Percentiles rank a stretch among this genome's conserved stretches.
phyloP scores from a whole-genome alignment of 805 yeast genomes.

The Candida vartiovaarae region DNA sequence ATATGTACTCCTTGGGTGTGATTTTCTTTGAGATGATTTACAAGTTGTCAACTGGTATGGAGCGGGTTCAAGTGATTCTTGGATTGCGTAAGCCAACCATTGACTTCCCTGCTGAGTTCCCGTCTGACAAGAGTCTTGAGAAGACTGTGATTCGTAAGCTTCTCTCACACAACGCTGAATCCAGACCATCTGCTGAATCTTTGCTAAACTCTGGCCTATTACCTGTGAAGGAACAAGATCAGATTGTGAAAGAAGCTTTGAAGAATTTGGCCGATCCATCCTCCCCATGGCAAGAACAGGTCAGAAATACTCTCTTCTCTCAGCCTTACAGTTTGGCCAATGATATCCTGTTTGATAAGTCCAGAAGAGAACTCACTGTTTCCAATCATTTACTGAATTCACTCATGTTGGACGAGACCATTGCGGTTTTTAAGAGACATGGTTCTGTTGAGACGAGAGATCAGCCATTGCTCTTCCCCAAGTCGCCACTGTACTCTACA shows the following conservation, averaged over 20 bases:
- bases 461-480: slow-evolving; percentile 71
- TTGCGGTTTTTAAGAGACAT: slow-evolving; percentile 62
- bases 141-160: slow-evolving; percentile 58
- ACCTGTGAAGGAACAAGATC: slow-evolving; percentile 87
- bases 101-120: slow-evolving; percentile 67
- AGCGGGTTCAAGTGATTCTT: slow-evolving; percentile 68
- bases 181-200: slow-evolving; percentile 74
- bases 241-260: slow-evolving; percentile 80
- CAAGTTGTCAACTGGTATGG: slow-evolving; percentile 87
- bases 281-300: slow-evolving; percentile 92
- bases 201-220: slow-evolving; percentile 74
- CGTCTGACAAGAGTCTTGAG: slow-evolving; percentile 47
- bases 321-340: slow-evolving; percentile 82
- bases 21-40: slow-evolving; percentile 95
- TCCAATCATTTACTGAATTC: slow-evolving; percentile 51
- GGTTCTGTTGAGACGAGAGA: slow-evolving; percentile 79
- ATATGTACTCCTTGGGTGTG: slow-evolving; percentile 90
- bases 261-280: slow-evolving; percentile 82
- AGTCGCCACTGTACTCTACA: slow-evolving; percentile 60
- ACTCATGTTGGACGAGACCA: slow-evolving; percentile 53
- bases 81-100: slow-evolving; percentile 51
- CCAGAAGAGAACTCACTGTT: slow-evolving; percentile 22
- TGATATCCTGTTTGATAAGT: slow-evolving; percentile 72
- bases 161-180: slow-evolving; percentile 70
- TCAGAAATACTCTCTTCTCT: slow-evolving; percentile 75